Percentiles rank a stretch among this genome's conserved stretches.
These are phyloP conservation scores for Penicilliopsis zonata DNA, from an alignment of 495 filamentous ascomycete species.

Conservation along the genomic window DNA sequence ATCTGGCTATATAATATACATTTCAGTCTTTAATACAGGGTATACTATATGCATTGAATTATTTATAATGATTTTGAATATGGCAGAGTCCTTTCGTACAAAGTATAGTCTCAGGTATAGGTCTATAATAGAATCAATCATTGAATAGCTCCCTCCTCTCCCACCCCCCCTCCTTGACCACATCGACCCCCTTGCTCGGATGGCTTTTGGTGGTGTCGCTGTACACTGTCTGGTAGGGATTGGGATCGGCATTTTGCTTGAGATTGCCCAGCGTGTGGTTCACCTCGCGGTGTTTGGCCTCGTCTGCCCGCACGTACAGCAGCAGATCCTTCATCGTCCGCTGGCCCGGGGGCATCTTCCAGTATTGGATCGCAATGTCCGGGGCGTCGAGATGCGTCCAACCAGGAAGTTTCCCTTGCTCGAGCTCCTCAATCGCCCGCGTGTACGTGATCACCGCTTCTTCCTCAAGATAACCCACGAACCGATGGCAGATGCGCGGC, in stretches of 20 bases:
- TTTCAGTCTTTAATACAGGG: no score
- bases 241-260: conserved; percentile 61
- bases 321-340: conserved; percentile 65
- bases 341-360: conserved; percentile 64
- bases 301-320: conserved; percentile 67
- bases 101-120: no score
- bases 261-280: conserved; percentile 75
- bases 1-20: no score
- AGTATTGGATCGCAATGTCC: conserved; percentile 66
- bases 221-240: conserved; percentile 63
- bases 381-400: conserved; percentile 62
- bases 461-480: conserved; percentile 79
- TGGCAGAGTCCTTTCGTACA: no score
- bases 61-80: no score
- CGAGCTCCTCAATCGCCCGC: conserved; percentile 59
- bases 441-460: conserved; percentile 80
- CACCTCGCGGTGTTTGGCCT: conserved; percentile 74
- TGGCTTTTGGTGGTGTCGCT: conserved; percentile 43
- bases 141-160: no score
- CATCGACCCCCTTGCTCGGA: conserved; percentile 47
- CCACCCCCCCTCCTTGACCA: conserved; percentile 50
- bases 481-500: conserved; percentile 67
- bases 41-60: no score
- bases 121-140: no score
- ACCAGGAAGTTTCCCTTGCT: conserved; percentile 57